Evolutionary conservation across 192 early-diverging fungal genomes (phyloP), one percentile per base, ranked within the genome.

Genomic region (Phlyctochytrium planicorne): DNA sequence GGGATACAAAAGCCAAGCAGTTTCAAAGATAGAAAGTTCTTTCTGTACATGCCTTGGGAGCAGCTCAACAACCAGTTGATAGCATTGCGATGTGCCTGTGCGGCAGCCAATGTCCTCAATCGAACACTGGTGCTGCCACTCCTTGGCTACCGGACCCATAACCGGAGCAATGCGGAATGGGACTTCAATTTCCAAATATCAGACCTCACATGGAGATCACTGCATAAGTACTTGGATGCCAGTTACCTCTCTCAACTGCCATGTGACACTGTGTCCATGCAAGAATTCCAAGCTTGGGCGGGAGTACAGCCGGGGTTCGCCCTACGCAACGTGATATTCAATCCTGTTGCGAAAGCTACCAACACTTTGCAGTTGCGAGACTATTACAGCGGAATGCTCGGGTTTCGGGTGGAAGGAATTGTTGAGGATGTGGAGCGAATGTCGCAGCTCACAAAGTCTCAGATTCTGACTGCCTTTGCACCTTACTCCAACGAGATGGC

Each of bases 21-120:
- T 20, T 20, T 47, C 20, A 47, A 6, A 47, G 40, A 47, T 47
- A 47, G 20, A 25, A 62, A 61, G 35, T 76, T 67, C 59, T 33
- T 76, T 4, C 59, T 72, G 34, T 75, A 65, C 47, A 74, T 76
- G 73, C 75, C 75, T 12, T 76, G 75, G 75, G 75, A 76, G 34
- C 75, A 76, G 68, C 62, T 76, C 53, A 76, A 76, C 68, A 76
- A 76, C 72, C 75, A 76, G 62, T 56, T 76, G 3, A 77, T 74
- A 17, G 75, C 63, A 4, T 52, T 76, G 6, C 71, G 68, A 52
- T 69, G 61, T 24, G 66, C 74, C 4, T 76, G 75, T 40, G 75
- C 75, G 10, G 67, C 75, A 10, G 71, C 75, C 1, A 52, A 27
- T 27, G 30, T 75, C 4, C 37, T 74, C 12, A 59, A 70, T 32